phyloP scores from a whole-genome alignment of 371 early-diverging fungal genomes.

The Synchytrium microbalum region DNA sequence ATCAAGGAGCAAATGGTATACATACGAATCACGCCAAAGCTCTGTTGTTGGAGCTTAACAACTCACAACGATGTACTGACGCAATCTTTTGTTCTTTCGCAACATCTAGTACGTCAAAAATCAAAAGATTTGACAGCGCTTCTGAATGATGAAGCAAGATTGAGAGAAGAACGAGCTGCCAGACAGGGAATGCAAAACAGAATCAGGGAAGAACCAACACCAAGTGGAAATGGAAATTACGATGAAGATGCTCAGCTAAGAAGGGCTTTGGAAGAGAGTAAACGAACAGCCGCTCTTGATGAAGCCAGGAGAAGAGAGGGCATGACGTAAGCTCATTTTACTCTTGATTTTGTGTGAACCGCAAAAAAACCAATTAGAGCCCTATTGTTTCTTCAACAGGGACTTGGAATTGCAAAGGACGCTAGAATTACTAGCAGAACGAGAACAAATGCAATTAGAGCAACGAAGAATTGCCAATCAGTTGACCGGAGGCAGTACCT shows the following conservation, averaged over 20 bases:
- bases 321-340: constrained; percentile 21
- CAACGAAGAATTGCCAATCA: constrained; percentile 12
- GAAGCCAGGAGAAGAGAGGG: constrained; percentile 33
- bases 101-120: constrained; percentile 75
- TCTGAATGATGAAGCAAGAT: constrained; percentile 66
- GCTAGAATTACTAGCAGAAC: constrained; percentile 48
- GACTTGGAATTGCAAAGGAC: constrained; percentile 47
- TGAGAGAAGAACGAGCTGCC: constrained; percentile 67
- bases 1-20: constrained; percentile 78
- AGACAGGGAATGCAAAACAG: constrained; percentile 9
- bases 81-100: neutral
- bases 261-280: constrained; percentile 78
- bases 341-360: constrained; percentile 10
- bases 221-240: constrained; percentile 31
- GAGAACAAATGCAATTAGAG: constrained; percentile 38
- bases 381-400: constrained; percentile 12
- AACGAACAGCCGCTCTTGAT: constrained; percentile 56
- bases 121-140: constrained; percentile 83
- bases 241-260: constrained; percentile 72
- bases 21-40: neutral
- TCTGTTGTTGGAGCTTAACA: constrained; percentile 1
- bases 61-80: neutral
- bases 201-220: constrained; percentile 1
- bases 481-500: constrained; percentile 19
- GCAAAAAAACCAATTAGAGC: constrained; percentile 30